These are phyloP conservation scores for Massospora cicadina DNA, from an alignment of 371 early-diverging fungal species.

Conservation along the genomic window DNA sequence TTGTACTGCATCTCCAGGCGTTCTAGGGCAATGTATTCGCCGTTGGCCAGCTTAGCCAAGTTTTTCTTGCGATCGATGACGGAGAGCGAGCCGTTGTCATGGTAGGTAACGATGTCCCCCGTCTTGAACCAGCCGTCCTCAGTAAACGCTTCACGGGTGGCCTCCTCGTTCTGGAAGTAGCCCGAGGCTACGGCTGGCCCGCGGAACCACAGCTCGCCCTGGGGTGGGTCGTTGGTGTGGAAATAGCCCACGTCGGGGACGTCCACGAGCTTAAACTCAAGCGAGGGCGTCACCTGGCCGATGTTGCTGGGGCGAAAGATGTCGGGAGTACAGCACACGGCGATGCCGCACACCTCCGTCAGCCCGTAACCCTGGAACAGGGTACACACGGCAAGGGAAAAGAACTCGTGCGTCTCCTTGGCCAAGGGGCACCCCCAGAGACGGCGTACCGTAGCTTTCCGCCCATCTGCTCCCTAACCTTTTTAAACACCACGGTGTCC, in stretches of 20 bases:
- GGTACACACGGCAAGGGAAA: conserved; percentile 65
- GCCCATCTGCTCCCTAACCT: conserved; percentile 79
- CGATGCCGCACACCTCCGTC: conserved; percentile 40
- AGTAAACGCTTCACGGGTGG: conserved; percentile 56
- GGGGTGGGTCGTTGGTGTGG: conserved; percentile 48
- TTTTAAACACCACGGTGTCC: conserved; percentile 72
- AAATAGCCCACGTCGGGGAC: conserved; percentile 62
- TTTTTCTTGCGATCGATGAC: conserved; percentile 81
- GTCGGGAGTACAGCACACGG: conserved; percentile 40
- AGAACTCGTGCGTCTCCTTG: conserved; percentile 63
- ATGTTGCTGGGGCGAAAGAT: conserved; percentile 34
- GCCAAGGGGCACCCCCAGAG: conserved; percentile 93
- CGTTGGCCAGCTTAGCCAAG: conserved; percentile 71
- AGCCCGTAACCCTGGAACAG: conserved; percentile 90
- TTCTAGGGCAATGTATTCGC: conserved; percentile 97
- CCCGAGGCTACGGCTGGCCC: conserved; percentile 58
- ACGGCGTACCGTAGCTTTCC: conserved; percentile 77
- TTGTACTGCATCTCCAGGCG: conserved; percentile 90
- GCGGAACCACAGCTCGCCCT: conserved; percentile 80
- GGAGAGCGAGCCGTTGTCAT: conserved; percentile 40
- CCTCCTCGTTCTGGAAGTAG: conserved; percentile 60
- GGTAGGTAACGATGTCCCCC: conserved; percentile 83
- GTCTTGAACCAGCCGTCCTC: conserved; percentile 85
- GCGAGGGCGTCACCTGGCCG: conserved; percentile 68
- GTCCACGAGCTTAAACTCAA: conserved; percentile 78